Conservation (phyloP, 768 basidiomycete genomes). For the Suillus decipiens region DNA sequence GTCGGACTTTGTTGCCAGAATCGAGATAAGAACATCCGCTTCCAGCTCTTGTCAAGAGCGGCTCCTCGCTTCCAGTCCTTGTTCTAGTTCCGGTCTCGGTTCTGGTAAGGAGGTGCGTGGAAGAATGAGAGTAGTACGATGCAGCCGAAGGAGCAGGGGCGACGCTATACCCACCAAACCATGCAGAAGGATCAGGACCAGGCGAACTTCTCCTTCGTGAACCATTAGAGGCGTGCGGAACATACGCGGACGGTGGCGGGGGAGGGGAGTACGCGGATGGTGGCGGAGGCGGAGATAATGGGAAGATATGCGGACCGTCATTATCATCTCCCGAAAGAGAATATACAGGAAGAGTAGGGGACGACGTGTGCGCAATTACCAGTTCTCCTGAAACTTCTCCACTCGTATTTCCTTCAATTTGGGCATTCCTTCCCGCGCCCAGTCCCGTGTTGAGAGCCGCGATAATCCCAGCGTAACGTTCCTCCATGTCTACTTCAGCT, state of each 20-base stretch:
- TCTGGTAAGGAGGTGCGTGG: conserved; percentile 9
- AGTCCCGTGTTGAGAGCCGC: conserved; percentile 24
- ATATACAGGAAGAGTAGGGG: conserved; percentile 26
- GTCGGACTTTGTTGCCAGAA: conserved; percentile 16
- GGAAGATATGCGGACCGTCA: conserved; percentile 18
- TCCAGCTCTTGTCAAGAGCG: conserved; percentile 16
- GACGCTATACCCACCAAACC: conserved; percentile 26
- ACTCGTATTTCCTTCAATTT: conserved; percentile 28
- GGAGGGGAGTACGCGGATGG: conserved; percentile 6
- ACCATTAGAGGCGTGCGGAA: not conserved
- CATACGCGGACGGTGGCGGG: conserved; percentile 33
- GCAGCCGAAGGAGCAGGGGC: conserved; percentile 28
- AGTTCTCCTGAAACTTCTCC: conserved; percentile 17
- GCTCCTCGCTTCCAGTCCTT: conserved; percentile 33
- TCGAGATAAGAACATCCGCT: conserved; percentile 7
- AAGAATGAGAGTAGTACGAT: conserved; percentile 31
- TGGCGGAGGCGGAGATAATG: conserved; percentile 29
- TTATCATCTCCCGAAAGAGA: conserved; percentile 10
- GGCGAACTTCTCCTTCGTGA: conserved; percentile 27
- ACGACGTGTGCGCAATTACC: conserved; percentile 21
- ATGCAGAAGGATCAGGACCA: conserved; percentile 28
- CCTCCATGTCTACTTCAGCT: conserved; percentile 27
- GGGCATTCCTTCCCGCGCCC: conserved; percentile 11
- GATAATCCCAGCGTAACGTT: conserved; percentile 31
- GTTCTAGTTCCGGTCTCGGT: conserved; percentile 32